Percentiles rank a stretch among this genome's conserved stretches.
Conservation (phyloP, 495 filamentous ascomycete genomes). For the Aspergillus coremiiformis region DNA sequence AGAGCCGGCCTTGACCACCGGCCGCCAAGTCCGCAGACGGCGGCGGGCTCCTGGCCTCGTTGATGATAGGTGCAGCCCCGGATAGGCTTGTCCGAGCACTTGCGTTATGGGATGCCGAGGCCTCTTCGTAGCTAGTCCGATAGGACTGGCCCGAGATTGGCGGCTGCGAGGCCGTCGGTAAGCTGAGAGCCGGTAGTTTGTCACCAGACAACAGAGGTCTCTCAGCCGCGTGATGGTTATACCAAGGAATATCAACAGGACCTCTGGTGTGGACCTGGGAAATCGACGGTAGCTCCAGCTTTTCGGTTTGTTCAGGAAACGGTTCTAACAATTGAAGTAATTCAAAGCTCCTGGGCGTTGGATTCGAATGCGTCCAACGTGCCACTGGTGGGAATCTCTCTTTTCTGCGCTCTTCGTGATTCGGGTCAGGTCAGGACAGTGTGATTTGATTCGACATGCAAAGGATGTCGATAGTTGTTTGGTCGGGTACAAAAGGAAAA, state of each 20-base stretch:
- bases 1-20: conserved; percentile 30
- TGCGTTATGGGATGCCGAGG: conserved; percentile 22
- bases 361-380: conserved; percentile 27
- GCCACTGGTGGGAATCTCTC: conserved; percentile 5
- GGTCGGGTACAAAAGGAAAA: background rate
- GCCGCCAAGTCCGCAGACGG: conserved; percentile 26
- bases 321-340: conserved; percentile 29
- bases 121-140: conserved; percentile 43
- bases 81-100: conserved; percentile 37
- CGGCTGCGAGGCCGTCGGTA: conserved; percentile 64
- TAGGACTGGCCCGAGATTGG: conserved; percentile 43
- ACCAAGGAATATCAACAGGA: conserved; percentile 69
- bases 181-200: conserved; percentile 68
- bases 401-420: background rate
- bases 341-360: conserved; percentile 14
- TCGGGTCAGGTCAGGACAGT: conserved; percentile 5
- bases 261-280: conserved; percentile 87
- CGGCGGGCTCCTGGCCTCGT: conserved; percentile 32
- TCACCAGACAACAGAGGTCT: conserved; percentile 64
- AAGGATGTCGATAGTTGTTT: background rate
- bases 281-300: conserved; percentile 96
- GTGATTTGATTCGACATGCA: conserved; percentile 5
- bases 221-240: conserved; percentile 63
- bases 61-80: conserved; percentile 23
- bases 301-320: conserved; percentile 63